phyloP scores from a whole-genome alignment of 371 early-diverging fungal genomes.

The Dinochytrium kinnereticum region DNA sequence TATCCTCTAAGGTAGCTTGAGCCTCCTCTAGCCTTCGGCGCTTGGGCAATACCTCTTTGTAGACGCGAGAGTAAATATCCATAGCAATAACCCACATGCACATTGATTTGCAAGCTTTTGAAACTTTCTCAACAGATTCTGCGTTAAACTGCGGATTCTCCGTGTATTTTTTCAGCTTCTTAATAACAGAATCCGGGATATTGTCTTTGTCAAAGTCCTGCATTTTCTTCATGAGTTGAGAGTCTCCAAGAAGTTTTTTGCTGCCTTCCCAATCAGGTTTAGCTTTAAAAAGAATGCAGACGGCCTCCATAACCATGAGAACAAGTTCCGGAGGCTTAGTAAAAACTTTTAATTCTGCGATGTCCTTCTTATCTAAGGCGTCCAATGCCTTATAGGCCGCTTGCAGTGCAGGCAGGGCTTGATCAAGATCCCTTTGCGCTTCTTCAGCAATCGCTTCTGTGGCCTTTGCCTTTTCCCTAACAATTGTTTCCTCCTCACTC shows the following conservation, averaged over 20 bases:
- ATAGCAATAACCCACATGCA: constrained; percentile 67
- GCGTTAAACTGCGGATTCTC: constrained; percentile 59
- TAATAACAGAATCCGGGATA: constrained; percentile 54
- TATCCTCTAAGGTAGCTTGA: constrained; percentile 50
- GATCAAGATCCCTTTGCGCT: constrained; percentile 61
- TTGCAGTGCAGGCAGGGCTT: constrained; percentile 61
- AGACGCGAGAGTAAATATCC: constrained; percentile 63
- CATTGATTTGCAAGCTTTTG: constrained; percentile 61
- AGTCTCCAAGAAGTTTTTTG: constrained; percentile 58
- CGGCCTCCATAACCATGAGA: constrained; percentile 61
- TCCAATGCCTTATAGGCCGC: constrained; percentile 64
- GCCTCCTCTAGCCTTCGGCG: constrained; percentile 59
- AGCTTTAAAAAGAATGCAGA: constrained; percentile 62
- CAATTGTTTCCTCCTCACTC: constrained; percentile 58
- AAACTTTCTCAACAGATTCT: constrained; percentile 59
- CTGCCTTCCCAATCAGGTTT: constrained; percentile 64
- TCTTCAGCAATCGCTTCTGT: constrained; percentile 61
- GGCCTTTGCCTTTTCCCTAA: constrained; percentile 54
- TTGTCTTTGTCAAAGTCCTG: constrained; percentile 60
- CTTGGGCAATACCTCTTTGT: constrained; percentile 62
- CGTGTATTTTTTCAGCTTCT: constrained; percentile 58
- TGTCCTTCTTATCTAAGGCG: constrained; percentile 63
- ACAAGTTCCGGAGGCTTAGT: constrained; percentile 64
- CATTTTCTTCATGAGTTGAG: constrained; percentile 64
- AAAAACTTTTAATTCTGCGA: constrained; percentile 65